Base-by-base conservation (phyloP, 208 protist genomes). In the Leishmania major region DNA sequence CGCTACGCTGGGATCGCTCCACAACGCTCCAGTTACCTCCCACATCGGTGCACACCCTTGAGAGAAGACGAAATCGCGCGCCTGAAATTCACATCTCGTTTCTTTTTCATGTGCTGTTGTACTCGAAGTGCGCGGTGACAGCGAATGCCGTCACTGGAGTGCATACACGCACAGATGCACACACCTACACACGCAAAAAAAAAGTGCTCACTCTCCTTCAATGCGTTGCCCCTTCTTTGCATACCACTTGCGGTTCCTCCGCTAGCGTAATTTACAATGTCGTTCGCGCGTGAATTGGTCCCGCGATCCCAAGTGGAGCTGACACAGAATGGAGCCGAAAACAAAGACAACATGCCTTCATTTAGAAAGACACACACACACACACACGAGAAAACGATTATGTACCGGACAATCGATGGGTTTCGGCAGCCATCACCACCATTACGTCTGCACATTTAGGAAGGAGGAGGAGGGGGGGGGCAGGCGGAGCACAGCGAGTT, bases 101-200 rank as follows among this genome's bases (percentile, higher is more conserved):
- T 57, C 75, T 31, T 62, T 45, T 62, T 64, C 37, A 5, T 25
- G 45, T 25, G 6, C 25, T 75, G 22, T 62, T 45, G 69, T 31
- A 35, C 43, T 74, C 69, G 28, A 74, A 10, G 35, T 55, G 45
- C 22, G 45, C 45, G 31, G 70, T 53, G 47, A 74, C 43, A 74
- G 10, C 25, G 45, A n/a, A n/a, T 64, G 51, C 31, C 31, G 49
- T 45, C 5, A 62, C 35, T 77, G n/a, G 47, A 43, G n/a, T 62
- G 59, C 60, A 78, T 2, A 85, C 75, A 77, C 78, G 83, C n/a
- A 77, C 66, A 72, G 43, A 45, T 11, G 43, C 43, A 45, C 69
- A 78, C 51, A 66, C 25, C 66, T 47, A 72, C 4, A 79, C 8
- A 82, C 43, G 19, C 8, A 69, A 1, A 79, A 67, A 55, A 60